Percentiles rank a stretch among this genome's conserved stretches.
Evolutionary conservation across 1,139 yeast species (phyloP).

Genomic region (Schwanniomyces etchellsii): DNA sequence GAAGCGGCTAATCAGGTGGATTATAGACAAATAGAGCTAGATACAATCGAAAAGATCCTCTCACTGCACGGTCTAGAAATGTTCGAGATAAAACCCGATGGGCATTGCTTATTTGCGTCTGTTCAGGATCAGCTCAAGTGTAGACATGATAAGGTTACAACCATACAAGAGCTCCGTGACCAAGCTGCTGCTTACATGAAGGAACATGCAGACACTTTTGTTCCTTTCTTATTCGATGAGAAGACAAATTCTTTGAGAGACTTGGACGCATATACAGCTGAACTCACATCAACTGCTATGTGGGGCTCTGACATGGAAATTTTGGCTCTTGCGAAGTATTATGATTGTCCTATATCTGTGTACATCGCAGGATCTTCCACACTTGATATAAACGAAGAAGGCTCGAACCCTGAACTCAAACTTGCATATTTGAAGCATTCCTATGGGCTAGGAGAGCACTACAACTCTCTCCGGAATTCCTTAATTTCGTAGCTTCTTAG

Average conservation of each 20-base stretch:
- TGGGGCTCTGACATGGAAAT: constrained; percentile 98
- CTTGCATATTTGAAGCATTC: constrained; percentile 81
- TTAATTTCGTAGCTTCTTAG: too few species aligned
- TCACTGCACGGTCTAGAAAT: constrained; percentile 42
- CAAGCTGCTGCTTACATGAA: constrained; percentile 65
- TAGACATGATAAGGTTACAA: constrained; percentile 37
- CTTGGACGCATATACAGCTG: constrained; percentile 62
- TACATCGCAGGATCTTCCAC: constrained; percentile 72
- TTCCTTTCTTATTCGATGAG: constrained; percentile 82
- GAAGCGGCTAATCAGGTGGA: constrained; percentile 71
- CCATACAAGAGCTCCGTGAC: constrained; percentile 53
- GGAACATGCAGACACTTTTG: constrained; percentile 59
- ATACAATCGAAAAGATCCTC: constrained; percentile 53
- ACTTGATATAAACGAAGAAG: constrained; percentile 51
- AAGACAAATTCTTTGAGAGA: constrained; percentile 56
- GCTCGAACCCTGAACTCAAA: constrained; percentile 46
- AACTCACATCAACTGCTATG: constrained; percentile 68
- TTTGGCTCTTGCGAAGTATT: constrained; percentile 66
- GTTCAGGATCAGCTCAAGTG: constrained; percentile 66
- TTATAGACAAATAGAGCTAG: constrained; percentile 64
- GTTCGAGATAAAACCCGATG: constrained; percentile 79
- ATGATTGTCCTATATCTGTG: constrained; percentile 67
- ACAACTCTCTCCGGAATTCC: constrained; percentile 71
- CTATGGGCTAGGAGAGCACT: constrained; percentile 92
- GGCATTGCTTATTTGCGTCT: constrained; percentile 88